Base-by-base conservation (phyloP, 805 yeast species). In the Candida gorgasii region DNA sequence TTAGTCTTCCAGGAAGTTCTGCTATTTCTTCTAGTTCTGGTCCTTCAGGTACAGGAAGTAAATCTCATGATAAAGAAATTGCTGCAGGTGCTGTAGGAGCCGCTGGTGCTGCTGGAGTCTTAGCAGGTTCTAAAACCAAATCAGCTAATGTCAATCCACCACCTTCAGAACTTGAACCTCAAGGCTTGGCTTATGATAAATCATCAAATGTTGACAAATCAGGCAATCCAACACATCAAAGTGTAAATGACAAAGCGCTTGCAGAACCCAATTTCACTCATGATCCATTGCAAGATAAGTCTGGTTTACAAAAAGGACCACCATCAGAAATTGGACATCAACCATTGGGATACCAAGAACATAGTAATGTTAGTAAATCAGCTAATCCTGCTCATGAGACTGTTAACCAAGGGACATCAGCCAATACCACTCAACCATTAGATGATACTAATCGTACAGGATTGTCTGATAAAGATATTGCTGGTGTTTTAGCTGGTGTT, bases 61-160 rank as follows among this genome's bases (percentile, higher is more conserved):
- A 27, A 37, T 12, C 27, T 5, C 22, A 36, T 27, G 33, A 3
- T 19, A 8, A 19, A 18, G 31, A 17, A 5, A 23, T 17, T 35
- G 43, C 33, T 36, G 43, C 44, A 19, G 42, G 33, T 32, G 7
- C 38, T 40, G 35, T 23, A 20, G 43, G 28, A 15, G 34, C 28
- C 30, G 45, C 22, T 15, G 36, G 36, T 23, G 44, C 40, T 29
- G 36, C 36, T 12, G 40, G 36, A 17, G 42, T 26, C 16, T 22
- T 36, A 13, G 33, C 39, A 17, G 41, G 34, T 24, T 9, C 37
- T 31, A 11, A 28, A 28, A 18, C 35, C 4, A 14, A 14, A 11
- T 15, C 28, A 5, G 18, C 22, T 8, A 27, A 31, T 26, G 24
- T 16, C n/a, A 34, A 34, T 19, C 35, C 35, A 31, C 24, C 35